Evolutionary conservation across 1,284 basidiomycete genomes (phyloP), one percentile per base, ranked within the genome.

Genomic region (Microbotryum lychnidis-dioicae): DNA sequence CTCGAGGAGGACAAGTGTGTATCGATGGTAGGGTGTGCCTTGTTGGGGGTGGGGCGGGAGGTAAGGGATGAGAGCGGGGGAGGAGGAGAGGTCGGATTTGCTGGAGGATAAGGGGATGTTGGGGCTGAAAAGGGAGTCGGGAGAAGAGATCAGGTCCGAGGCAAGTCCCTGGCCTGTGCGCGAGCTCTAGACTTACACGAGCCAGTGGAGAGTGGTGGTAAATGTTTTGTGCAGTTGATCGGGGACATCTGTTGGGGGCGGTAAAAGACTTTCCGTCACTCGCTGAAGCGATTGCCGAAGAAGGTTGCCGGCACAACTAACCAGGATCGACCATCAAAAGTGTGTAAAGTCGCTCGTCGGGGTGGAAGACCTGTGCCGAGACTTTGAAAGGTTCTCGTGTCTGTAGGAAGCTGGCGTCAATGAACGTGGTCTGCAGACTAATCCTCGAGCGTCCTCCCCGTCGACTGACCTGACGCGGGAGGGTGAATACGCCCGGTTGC

Each of bases 321-420:
- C 87, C 87, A 58, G 87, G 84, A 75, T 97, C 92, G 53, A 97
- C 78, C 74, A 97, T 83, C 37, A 94, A 76, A 63, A 97, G 77
- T 0, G 93, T 96, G 75, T 96, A 97, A n/a, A 86, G 76, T 54
- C 86, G 82, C 18, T 82, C 81, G 57, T 94, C 89, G 0, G 82
- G 78, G 74, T 89, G 88, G 79, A 86, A 93, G 2, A 86, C 84
- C 50, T 85, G 87, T 6, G 83, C 84, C 65, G 83, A 83, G 9
- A 93, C 69, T 59, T 75, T 77, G 1, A 89, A 87, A 6, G 80
- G 80, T 54, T 79, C 74, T 9, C 82, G 69, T 0, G 88, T 90
- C 84, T 87, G 49, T 16, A 47, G 29, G 59, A 60, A 50, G 54
- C 37, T 7, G 54, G 50, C 31, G 70, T 71, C 55, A 73, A 70